Base-by-base conservation (phyloP, 106 monocot species). In the Triglochin maritima region DNA sequence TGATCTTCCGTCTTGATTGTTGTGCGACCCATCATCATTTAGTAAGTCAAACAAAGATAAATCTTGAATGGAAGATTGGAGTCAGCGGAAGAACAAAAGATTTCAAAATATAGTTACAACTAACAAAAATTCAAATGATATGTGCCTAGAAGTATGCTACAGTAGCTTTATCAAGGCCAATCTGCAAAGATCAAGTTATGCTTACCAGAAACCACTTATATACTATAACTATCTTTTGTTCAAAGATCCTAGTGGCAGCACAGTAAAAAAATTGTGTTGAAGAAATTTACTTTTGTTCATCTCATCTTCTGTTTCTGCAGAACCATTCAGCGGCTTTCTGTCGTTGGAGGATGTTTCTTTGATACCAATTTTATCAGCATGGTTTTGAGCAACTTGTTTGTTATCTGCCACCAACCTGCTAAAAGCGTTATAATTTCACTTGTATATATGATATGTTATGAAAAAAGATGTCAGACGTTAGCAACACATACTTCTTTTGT, bases 21-120 rank as follows among this genome's bases (percentile, higher is more conserved):
- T 56, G 12, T 52, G 46, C 48, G 63, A 66, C 46, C 62, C 79
- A 73, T 84, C 90, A 75, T 87, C 86, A 72, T 64, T 73, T 52
- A 84, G 77, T 51, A 91, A 69, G 69, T 91, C 84, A 68, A 91
- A 78, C 71, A 91, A 44, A 62, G 78, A 82, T 50, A 80, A 17
- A 61, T 81, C 90, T 84, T 73, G 17, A 73, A 78, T 76, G 45
- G 70, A 50, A 64, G 4, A 16, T 47, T 50, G 4, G 8, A 17
- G 3, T 9, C 15, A 6, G 3, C 2, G 8, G 10, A 55, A 55
- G 14, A 55, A 6, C 13, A 55, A 55, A 55, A 55, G 55, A 55
- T 55, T 9, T 12, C 14, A 9, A 47, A 47, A n/a, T 29, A 29
- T 29, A 29, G 1, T 11, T 13, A 47, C 12, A 64, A 47, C 0